Conservation (phyloP, 345 rosid genomes). For the Pugionium dolabratum region DNA sequence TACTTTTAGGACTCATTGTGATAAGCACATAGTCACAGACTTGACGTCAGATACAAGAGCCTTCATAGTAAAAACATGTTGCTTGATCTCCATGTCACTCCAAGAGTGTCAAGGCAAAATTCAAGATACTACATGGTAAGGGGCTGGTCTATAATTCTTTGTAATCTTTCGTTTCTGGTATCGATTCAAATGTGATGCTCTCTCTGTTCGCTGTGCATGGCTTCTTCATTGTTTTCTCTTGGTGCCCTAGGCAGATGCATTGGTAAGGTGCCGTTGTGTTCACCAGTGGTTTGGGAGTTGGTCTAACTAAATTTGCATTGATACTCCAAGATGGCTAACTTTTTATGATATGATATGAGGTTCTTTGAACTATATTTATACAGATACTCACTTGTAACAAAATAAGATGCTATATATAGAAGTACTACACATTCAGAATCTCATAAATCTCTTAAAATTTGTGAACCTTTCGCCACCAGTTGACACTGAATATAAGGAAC, state of each 20-base stretch:
- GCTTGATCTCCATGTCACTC: neutral
- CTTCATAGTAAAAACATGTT: conserved; percentile 16
- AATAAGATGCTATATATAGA: conserved; percentile 9
- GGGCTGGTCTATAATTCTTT: neutral
- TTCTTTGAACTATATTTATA: too few species aligned
- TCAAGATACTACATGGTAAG: neutral
- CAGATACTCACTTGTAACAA: neutral
- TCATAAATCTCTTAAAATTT: neutral
- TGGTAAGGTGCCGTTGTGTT: conserved; percentile 3
- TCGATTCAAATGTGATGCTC: neutral
- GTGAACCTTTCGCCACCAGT: neutral
- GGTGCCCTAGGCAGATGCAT: conserved; percentile 2
- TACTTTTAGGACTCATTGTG: conserved; percentile 2
- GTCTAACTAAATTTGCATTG: neutral
- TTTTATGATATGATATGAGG: too few species aligned
- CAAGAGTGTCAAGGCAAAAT: neutral
- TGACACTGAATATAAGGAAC: conserved; percentile 15
- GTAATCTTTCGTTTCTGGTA: neutral
- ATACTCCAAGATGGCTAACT: conserved; percentile 3
- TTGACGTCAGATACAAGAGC: neutral
- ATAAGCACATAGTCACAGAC: neutral
- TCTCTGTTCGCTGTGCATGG: conserved; percentile 8
- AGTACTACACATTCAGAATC: conserved; percentile 14
- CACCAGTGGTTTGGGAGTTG: neutral
- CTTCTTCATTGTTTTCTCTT: conserved; percentile 7